Conservation (phyloP, 768 basidiomycete genomes). For the Phaeotremella fagi region DNA sequence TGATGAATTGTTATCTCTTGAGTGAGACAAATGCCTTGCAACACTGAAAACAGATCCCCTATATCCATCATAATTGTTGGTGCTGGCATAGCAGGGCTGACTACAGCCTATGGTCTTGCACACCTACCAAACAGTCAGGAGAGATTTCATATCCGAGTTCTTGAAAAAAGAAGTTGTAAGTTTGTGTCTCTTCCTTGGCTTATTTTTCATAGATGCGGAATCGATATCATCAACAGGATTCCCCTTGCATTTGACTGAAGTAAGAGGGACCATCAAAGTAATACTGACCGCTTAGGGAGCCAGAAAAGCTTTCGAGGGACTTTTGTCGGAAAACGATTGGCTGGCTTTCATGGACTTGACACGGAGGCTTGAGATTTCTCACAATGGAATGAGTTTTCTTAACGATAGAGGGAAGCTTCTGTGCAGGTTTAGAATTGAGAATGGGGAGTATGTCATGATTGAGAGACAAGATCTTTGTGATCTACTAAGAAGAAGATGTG, state of each 20-base stretch:
- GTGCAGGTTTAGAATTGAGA: constrained; percentile 1
- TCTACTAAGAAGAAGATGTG: constrained; percentile 3
- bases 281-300: too few relatives aligned
- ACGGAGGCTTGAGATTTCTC: constrained; percentile 2
- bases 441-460: constrained; percentile 9
- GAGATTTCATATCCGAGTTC: constrained; percentile 5
- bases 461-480: constrained; percentile 15
- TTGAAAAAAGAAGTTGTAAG: constrained; percentile 22
- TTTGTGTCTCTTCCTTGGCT: background rate
- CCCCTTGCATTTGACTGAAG: constrained; percentile 11
- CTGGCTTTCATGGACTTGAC: background rate
- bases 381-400: constrained; percentile 12
- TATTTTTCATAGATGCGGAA: background rate
- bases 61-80: constrained; percentile 20
- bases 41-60: too few relatives aligned
- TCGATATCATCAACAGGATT: constrained; percentile 5
- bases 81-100: constrained; percentile 25
- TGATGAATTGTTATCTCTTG: too few relatives aligned
- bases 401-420: constrained; percentile 2
- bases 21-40: too few relatives aligned
- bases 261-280: too few relatives aligned
- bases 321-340: too few relatives aligned
- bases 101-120: constrained; percentile 13
- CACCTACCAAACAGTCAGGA: background rate
- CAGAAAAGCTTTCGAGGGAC: too few relatives aligned